phyloP scores from a whole-genome alignment of 2,329 filamentous ascomycete genomes.

The Sporothrix luriei region DNA sequence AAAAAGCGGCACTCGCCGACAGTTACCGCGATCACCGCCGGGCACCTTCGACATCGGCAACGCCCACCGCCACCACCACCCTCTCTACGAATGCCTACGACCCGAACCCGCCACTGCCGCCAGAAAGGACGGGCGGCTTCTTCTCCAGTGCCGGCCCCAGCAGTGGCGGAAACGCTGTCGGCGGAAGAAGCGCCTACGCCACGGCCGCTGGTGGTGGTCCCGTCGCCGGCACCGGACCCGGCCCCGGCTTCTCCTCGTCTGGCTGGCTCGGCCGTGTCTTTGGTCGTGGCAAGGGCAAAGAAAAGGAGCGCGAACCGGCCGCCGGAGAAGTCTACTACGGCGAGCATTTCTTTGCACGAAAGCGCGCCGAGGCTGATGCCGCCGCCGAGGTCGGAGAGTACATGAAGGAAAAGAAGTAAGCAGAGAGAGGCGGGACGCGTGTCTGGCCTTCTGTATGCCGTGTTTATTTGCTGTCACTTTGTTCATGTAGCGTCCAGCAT shows the following conservation, averaged over 20 bases:
- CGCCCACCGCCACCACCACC: too few species aligned
- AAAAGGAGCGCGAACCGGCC: background rate
- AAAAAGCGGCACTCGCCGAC: background rate
- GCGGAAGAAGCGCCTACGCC: too few species aligned
- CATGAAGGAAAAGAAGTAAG: background rate
- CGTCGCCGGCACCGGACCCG: background rate
- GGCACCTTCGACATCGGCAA: background rate
- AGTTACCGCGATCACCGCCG: background rate
- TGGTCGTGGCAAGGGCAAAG: slow-evolving; percentile 17
- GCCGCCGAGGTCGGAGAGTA: background rate
- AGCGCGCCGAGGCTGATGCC: slow-evolving; percentile 7
- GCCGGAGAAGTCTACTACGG: background rate
- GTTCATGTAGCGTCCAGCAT: background rate
- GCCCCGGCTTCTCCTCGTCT: background rate
- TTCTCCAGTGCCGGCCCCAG: background rate
- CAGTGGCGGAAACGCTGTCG: background rate
- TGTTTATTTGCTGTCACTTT: background rate
- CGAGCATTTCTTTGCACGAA: background rate
- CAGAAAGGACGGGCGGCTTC: background rate
- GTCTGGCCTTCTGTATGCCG: too few species aligned
- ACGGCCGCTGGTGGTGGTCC: background rate
- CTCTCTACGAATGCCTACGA: background rate
- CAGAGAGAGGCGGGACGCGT: background rate
- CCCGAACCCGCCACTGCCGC: background rate
- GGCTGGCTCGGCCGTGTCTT: slow-evolving; percentile 22